These are phyloP conservation scores for Moesziomyces sp. DNA, from an alignment of 1,284 basidiomycete species.

Conservation along the genomic window DNA sequence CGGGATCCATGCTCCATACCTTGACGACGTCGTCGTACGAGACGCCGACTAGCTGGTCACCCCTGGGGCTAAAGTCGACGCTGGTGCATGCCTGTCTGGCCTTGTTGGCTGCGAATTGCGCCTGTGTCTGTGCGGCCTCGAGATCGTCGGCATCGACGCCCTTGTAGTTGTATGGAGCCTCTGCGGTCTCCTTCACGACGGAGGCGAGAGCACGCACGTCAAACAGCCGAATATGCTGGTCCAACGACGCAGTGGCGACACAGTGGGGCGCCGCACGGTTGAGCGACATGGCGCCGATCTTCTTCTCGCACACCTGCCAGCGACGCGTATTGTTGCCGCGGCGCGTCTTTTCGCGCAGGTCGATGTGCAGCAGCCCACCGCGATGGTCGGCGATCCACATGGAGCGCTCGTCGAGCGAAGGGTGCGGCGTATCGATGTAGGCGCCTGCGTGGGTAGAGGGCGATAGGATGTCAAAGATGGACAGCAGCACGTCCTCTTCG, in stretches of 20 bases:
- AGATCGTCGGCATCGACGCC: constrained; percentile 51
- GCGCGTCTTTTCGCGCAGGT: constrained; percentile 46
- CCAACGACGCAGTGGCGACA: constrained; percentile 62
- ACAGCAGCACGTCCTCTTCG: constrained; percentile 55
- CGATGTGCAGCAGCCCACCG: constrained; percentile 61
- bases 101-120: constrained; percentile 46
- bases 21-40: constrained; percentile 65
- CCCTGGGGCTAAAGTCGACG: constrained; percentile 60
- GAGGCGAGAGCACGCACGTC: constrained; percentile 57
- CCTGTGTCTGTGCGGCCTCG: constrained; percentile 33
- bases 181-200: constrained; percentile 30
- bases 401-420: constrained; percentile 50
- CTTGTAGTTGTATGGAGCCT: constrained; percentile 50
- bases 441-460: constrained; percentile 48
- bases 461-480: constrained; percentile 63
- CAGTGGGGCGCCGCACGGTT: constrained; percentile 52
- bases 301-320: constrained; percentile 66
- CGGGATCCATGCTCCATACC: constrained; percentile 33
- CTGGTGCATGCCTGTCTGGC: constrained; percentile 60
- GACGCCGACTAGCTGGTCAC: constrained; percentile 56
- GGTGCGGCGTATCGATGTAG: constrained; percentile 46
- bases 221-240: constrained; percentile 62
- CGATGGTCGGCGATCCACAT: constrained; percentile 67
- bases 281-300: constrained; percentile 65
- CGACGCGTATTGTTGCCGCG: constrained; percentile 32